These are phyloP conservation scores for Colletotrichum zoysiae DNA, from an alignment of 2,329 filamentous ascomycete species.

Conservation along the genomic window DNA sequence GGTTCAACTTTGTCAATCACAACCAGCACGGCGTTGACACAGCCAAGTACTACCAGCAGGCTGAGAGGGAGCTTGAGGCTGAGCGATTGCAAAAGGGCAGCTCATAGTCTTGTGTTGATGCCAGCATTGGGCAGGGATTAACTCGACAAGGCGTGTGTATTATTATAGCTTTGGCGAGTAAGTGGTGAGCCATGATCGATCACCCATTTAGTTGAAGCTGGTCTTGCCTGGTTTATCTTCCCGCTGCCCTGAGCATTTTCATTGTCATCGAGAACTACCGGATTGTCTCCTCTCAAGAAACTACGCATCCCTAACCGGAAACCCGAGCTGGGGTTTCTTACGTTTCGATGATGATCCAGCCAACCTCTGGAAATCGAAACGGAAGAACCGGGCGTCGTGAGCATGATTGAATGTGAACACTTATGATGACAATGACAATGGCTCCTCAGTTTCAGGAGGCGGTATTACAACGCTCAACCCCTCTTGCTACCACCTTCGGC, in stretches of 20 bases:
- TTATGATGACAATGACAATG: neutral
- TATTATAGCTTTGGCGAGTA: constrained; percentile 14
- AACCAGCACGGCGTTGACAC: constrained; percentile 96
- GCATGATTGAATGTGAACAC: neutral
- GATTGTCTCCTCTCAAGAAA: neutral
- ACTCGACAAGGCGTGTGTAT: constrained; percentile 3
- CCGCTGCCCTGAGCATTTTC: neutral
- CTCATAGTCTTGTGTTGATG: constrained; percentile 10
- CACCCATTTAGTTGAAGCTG: neutral
- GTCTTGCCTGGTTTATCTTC: neutral
- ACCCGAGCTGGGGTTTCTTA: neutral
- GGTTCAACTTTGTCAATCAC: constrained; percentile 99
- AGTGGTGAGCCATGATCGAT: neutral
- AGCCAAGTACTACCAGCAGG: constrained; percentile 97
- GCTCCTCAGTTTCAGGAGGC: neutral
- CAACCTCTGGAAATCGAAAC: neutral
- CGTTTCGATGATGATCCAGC: neutral
- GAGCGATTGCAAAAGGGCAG: constrained; percentile 59
- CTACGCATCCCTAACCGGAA: neutral
- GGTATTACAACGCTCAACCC: neutral
- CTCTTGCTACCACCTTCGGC: neutral
- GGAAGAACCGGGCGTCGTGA: neutral
- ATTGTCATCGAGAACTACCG: neutral
- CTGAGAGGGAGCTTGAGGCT: constrained; percentile 91
- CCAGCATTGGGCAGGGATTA: constrained; percentile 2